Evolutionary conservation across 2,329 filamentous ascomycete genomes (phyloP).

Genomic region (Aspergillus pseudoterreus): DNA sequence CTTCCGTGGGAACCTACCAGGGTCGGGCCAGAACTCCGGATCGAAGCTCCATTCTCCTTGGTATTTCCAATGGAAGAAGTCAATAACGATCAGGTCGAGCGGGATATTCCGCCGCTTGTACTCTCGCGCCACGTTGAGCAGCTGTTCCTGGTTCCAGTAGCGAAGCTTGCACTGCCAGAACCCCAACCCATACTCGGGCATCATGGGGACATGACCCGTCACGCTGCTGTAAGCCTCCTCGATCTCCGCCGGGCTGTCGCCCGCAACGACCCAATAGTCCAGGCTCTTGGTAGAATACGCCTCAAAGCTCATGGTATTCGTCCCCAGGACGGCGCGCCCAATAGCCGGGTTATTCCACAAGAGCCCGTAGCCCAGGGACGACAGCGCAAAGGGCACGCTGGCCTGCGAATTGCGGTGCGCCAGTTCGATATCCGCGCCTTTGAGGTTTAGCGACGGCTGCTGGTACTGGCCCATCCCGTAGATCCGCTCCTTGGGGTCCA

Average conservation of each 20-base stretch:
- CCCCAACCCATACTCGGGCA: conserved; percentile 65
- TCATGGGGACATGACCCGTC: conserved; percentile 61
- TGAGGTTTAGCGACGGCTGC: conserved; percentile 60
- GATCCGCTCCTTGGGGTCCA: conserved; percentile 55
- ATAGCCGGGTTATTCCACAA: conserved; percentile 65
- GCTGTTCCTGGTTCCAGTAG: conserved; percentile 63
- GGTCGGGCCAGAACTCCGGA: conserved; percentile 61
- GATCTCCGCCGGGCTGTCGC: conserved; percentile 54
- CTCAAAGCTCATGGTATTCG: conserved; percentile 60
- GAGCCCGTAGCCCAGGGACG: conserved; percentile 59
- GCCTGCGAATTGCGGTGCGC: conserved; percentile 66
- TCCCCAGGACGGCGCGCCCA: conserved; percentile 59
- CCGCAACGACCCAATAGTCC: conserved; percentile 64
- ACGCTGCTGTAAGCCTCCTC: conserved; percentile 53
- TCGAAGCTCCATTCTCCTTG: conserved; percentile 70
- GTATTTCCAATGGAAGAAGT: conserved; percentile 65
- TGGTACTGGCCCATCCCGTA: conserved; percentile 69
- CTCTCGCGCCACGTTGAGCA: conserved; percentile 58
- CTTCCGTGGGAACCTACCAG: conserved; percentile 35
- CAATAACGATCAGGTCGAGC: conserved; percentile 63
- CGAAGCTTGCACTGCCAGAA: conserved; percentile 68
- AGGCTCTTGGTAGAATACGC: conserved; percentile 55
- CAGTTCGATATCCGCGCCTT: conserved; percentile 60
- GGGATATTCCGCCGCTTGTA: conserved; percentile 55
- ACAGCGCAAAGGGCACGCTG: conserved; percentile 60